Percentiles rank a stretch among this genome's conserved stretches.
phyloP scores from a whole-genome alignment of 2,329 filamentous ascomycete species.

The Xylogone sp. region DNA sequence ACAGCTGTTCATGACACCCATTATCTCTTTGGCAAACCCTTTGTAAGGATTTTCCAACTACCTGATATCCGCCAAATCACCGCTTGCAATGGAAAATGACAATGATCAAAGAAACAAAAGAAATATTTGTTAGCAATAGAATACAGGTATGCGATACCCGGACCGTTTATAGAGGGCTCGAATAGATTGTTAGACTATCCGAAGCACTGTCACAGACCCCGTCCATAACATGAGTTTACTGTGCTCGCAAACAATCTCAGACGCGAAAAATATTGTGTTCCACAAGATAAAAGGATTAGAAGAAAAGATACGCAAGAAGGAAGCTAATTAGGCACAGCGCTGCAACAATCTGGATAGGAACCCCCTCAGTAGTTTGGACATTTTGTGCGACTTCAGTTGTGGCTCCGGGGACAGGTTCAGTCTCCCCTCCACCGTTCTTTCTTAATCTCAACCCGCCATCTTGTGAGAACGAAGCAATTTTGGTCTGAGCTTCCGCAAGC shows the following conservation, averaged over 20 bases:
- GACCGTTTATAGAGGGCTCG: not conserved
- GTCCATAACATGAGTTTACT: not conserved
- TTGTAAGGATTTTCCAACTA: not conserved
- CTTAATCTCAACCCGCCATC: slow-evolving; percentile 76
- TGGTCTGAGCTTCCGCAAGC: slow-evolving; percentile 70
- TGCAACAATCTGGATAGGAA: slow-evolving; percentile 82
- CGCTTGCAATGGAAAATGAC: not conserved
- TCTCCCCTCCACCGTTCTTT: slow-evolving; percentile 57
- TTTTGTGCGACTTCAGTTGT: slow-evolving; percentile 46
- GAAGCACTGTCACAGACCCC: not conserved
- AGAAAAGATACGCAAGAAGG: slow-evolving; percentile 92
- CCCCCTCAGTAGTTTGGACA: slow-evolving; percentile 54
- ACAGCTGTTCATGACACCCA: not conserved
- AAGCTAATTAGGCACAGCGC: slow-evolving; percentile 85
- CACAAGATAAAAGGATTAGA: slow-evolving; percentile 57
- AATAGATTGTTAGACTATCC: not conserved
- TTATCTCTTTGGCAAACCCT: not conserved
- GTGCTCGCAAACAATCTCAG: not conserved
- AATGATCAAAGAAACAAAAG: not conserved
- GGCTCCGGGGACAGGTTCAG: slow-evolving; percentile 35
- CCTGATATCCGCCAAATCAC: not conserved
- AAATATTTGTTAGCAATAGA: slow-evolving; percentile 9
- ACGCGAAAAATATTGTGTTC: not conserved
- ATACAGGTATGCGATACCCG: slow-evolving; percentile 8
- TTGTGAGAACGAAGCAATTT: slow-evolving; percentile 65